Conservation (phyloP, 805 yeast genomes). For the Candida berthetii region DNA sequence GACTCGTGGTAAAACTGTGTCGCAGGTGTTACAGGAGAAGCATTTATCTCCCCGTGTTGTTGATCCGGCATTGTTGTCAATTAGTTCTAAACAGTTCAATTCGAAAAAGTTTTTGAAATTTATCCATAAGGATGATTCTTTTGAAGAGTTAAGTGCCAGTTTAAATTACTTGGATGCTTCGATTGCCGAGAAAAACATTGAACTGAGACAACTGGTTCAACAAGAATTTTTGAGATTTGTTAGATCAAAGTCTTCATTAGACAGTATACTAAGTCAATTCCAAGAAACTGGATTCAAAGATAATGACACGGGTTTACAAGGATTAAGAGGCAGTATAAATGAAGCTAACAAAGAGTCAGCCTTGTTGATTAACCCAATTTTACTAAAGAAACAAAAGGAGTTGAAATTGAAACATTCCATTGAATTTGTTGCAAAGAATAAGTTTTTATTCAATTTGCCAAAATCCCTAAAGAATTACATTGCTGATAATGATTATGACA, state of each 20-base stretch:
- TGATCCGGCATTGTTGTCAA: slow-evolving; percentile 38
- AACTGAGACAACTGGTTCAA: slow-evolving; percentile 45
- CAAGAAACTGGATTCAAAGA: slow-evolving; percentile 26
- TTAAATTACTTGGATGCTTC: slow-evolving; percentile 42
- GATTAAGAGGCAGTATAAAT: slow-evolving; percentile 33
- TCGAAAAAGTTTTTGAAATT: slow-evolving; percentile 48
- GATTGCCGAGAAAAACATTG: slow-evolving; percentile 42
- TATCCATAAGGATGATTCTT: slow-evolving; percentile 50
- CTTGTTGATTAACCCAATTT: slow-evolving; percentile 51
- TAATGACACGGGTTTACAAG: slow-evolving; percentile 22
- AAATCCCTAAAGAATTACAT: slow-evolving; percentile 36
- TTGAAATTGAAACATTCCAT: slow-evolving; percentile 43
- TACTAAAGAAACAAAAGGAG: slow-evolving; percentile 42
- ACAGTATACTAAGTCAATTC: slow-evolving; percentile 51
- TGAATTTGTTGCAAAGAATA: slow-evolving; percentile 44
- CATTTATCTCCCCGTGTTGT: slow-evolving; percentile 28
- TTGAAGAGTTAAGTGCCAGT: slow-evolving; percentile 40
- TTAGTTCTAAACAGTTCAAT: slow-evolving; percentile 53
- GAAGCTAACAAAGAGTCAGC: slow-evolving; percentile 48
- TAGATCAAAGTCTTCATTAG: slow-evolving; percentile 56
- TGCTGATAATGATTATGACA: slow-evolving; percentile 46
- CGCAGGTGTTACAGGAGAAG: slow-evolving; percentile 33
- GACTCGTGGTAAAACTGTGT: slow-evolving; percentile 42
- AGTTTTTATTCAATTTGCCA: slow-evolving; percentile 53
- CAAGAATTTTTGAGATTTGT: slow-evolving; percentile 61